Conservation (phyloP, 495 filamentous ascomycete genomes). For the Daldinia bambusicola region DNA sequence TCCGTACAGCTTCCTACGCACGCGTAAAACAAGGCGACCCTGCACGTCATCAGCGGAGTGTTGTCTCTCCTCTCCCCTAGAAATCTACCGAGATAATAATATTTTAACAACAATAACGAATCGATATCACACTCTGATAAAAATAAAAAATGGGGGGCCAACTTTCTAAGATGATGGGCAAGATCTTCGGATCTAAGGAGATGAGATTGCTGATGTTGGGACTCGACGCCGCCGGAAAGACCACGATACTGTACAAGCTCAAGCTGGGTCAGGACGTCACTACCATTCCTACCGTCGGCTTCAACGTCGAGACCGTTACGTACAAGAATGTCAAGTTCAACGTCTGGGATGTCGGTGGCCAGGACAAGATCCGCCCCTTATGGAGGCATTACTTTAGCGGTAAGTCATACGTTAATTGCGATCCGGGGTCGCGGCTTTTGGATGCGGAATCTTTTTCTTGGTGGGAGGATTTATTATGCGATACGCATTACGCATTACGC, state of each 20-base stretch:
- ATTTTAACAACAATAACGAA: no score
- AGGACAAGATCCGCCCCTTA: constrained; percentile 97
- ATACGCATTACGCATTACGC: no score
- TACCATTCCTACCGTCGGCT: constrained; percentile 98
- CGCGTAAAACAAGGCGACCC: constrained; percentile 2
- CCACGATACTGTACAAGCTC: constrained; percentile 99
- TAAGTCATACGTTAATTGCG: constrained; percentile 53
- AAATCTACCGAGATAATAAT: no score
- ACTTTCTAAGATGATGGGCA: constrained; percentile 90
- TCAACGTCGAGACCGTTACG: constrained; percentile 99
- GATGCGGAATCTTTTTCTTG: neutral
- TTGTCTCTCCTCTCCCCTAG: no score
- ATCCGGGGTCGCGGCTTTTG: neutral
- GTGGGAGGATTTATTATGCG: neutral
- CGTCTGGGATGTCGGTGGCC: constrained; percentile 98
- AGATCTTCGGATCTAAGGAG: constrained; percentile 98
- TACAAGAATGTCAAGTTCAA: constrained; percentile 99
- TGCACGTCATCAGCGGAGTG: neutral
- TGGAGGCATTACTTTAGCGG: constrained; percentile 99
- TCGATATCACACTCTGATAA: constrained; percentile 1
- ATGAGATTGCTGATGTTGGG: constrained; percentile 98
- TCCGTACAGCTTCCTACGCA: neutral
- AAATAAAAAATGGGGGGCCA: constrained; percentile 74
- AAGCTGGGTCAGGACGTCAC: constrained; percentile 98
- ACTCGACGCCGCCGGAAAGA: constrained; percentile 97